Percentiles rank a stretch among this genome's conserved stretches.
phyloP scores from a whole-genome alignment of 2,329 filamentous ascomycete genomes.

The Penicillium sp. region DNA sequence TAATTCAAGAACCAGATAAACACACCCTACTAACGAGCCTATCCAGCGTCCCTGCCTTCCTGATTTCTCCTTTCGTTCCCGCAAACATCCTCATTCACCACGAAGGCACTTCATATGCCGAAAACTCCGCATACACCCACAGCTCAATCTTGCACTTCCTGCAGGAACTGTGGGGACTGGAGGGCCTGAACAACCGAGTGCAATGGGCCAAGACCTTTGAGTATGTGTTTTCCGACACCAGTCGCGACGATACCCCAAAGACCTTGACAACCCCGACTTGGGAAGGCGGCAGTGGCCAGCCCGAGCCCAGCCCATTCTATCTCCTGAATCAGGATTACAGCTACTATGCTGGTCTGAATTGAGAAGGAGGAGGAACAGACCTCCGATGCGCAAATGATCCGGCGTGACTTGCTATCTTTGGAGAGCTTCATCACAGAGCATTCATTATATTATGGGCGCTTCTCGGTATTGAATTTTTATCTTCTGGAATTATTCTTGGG shows the following conservation, averaged over 20 bases:
- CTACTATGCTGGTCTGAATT: constrained; percentile 22
- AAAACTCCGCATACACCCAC: constrained; percentile 43
- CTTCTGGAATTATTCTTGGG: too few relatives aligned
- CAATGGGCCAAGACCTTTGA: constrained; percentile 48
- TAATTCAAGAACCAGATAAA: background rate
- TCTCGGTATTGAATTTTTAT: too few relatives aligned
- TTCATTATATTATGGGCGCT: too few relatives aligned
- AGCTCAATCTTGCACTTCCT: constrained; percentile 44
- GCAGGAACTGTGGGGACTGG: constrained; percentile 43
- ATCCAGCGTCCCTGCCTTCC: constrained; percentile 37
- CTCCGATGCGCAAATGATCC: background rate
- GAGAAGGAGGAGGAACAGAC: background rate
- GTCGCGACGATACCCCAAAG: constrained; percentile 29
- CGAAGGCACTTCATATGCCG: constrained; percentile 39
- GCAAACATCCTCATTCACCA: constrained; percentile 41
- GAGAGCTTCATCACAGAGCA: too few relatives aligned
- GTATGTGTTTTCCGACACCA: constrained; percentile 30
- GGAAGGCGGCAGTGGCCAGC: constrained; percentile 35
- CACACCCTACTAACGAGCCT: background rate
- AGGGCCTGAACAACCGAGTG: constrained; percentile 45
- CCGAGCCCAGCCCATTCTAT: constrained; percentile 37
- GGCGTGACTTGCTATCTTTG: background rate
- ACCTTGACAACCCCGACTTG: constrained; percentile 37
- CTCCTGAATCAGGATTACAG: constrained; percentile 35
- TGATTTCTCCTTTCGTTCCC: constrained; percentile 38